phyloP scores from a whole-genome alignment of 1,139 yeast species.

The Candida sanyaensis region DNA sequence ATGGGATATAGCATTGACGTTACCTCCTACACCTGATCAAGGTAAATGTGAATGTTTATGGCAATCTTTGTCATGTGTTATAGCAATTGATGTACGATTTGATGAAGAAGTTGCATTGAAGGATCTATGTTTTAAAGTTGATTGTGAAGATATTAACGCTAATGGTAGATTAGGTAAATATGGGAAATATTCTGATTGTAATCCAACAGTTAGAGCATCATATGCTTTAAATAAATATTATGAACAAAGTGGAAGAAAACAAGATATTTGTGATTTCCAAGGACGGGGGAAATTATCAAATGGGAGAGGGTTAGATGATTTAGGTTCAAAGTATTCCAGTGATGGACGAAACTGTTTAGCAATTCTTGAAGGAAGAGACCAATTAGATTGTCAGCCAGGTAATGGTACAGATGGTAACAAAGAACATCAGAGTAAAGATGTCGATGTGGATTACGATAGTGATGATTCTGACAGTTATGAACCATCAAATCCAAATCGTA shows the following conservation, averaged over 20 bases:
- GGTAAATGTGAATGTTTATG: conserved; percentile 60
- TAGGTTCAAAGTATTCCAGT: conserved; percentile 20
- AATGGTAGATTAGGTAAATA: conserved; percentile 53
- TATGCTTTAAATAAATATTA: conserved; percentile 54
- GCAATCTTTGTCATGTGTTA: conserved; percentile 50
- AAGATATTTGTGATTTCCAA: conserved; percentile 36
- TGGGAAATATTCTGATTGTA: conserved; percentile 62
- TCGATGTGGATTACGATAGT: neutral
- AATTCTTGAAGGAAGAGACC: conserved; percentile 5
- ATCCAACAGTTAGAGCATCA: conserved; percentile 51
- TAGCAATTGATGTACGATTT: conserved; percentile 33
- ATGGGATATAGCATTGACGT: conserved; percentile 45
- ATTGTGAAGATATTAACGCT: conserved; percentile 52
- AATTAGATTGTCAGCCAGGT: neutral
- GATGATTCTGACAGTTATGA: neutral
- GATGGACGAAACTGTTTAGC: conserved; percentile 32
- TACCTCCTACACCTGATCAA: conserved; percentile 59
- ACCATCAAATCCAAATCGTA: neutral
- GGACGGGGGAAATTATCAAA: conserved; percentile 38
- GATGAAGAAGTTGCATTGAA: conserved; percentile 37
- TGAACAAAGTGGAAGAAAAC: conserved; percentile 26
- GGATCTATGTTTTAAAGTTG: conserved; percentile 49
- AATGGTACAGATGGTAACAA: neutral
- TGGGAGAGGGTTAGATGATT: conserved; percentile 19
- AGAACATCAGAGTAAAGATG: neutral